A percentile compares a stretch with the other conserved stretches of the same genome.
phyloP scores from a whole-genome alignment of 257 asterid genomes.

The Euphrasia confusa region DNA sequence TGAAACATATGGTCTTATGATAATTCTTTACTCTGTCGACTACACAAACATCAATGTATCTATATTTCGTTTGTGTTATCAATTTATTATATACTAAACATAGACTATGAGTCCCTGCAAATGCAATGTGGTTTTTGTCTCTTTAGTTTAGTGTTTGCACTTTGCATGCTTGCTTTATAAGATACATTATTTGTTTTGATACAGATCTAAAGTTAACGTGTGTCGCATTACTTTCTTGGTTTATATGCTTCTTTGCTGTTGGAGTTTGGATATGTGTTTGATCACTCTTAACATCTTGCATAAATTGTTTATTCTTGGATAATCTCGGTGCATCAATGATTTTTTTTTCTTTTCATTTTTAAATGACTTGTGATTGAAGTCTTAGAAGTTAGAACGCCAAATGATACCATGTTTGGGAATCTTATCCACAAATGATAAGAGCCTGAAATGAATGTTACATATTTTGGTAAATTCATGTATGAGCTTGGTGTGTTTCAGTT shows the following conservation, averaged over 20 bases:
- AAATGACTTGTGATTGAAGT: background rate
- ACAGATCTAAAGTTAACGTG: constrained; percentile 1
- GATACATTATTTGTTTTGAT: constrained; percentile 5
- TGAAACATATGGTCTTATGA: constrained; percentile 13
- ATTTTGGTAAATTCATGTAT: background rate
- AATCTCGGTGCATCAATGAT: background rate
- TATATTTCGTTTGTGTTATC: background rate
- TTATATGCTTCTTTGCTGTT: background rate
- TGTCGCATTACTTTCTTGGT: constrained; percentile 6
- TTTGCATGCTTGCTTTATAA: constrained; percentile 15
- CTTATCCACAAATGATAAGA: too few species aligned
- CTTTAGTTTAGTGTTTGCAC: constrained; percentile 9
- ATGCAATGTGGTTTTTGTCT: constrained; percentile 4
- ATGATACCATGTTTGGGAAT: background rate
- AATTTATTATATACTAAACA: constrained; percentile 3
- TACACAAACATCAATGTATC: background rate
- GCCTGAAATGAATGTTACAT: background rate
- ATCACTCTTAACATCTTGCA: background rate
- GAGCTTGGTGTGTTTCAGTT: background rate
- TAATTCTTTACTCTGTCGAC: background rate
- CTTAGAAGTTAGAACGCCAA: background rate
- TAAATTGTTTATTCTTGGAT: background rate
- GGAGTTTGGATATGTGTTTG: background rate
- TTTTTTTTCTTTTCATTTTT: background rate
- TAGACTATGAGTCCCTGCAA: background rate